Percentiles rank a stretch among this genome's conserved stretches.
These are phyloP conservation scores for Backusella liffmaniae DNA, from an alignment of 192 early-diverging fungal species.

Conservation along the genomic window DNA sequence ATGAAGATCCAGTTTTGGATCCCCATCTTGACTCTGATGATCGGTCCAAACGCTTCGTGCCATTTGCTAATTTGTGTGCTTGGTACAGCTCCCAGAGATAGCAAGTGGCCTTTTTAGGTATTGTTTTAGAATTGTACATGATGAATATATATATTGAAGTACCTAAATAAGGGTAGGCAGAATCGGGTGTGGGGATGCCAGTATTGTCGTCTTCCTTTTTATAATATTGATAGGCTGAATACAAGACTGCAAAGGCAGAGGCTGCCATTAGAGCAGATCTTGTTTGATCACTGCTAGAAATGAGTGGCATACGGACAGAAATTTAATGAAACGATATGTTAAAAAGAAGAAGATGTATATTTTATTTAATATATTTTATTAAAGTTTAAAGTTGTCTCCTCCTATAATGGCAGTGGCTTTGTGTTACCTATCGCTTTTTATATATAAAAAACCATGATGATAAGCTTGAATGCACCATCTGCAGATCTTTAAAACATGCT, in stretches of 20 bases:
- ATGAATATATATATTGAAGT: not conserved
- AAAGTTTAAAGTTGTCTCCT: too few species aligned
- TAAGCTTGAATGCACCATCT: too few species aligned
- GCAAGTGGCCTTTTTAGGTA: not conserved
- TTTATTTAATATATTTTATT: too few species aligned
- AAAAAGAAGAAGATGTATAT: not conserved
- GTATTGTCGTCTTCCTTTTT: not conserved
- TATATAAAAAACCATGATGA: too few species aligned
- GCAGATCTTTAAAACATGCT: too few species aligned
- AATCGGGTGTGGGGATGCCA: not conserved
- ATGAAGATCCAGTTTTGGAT: slow-evolving; percentile 17
- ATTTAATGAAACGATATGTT: not conserved
- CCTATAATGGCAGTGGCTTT: too few species aligned
- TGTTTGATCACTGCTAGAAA: not conserved
- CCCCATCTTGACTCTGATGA: slow-evolving; percentile 13
- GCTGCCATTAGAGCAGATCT: not conserved
- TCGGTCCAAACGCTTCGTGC: slow-evolving; percentile 12
- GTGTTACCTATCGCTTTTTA: too few species aligned
- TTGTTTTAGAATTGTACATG: not conserved
- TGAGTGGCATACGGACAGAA: not conserved
- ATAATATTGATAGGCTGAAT: not conserved
- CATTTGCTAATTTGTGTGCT: slow-evolving; percentile 1
- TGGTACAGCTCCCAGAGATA: not conserved
- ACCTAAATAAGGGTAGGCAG: not conserved
- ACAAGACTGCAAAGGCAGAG: not conserved